Base-by-base conservation (phyloP, 176 grass and related monocot genomes). In the Oryza meyeriana region DNA sequence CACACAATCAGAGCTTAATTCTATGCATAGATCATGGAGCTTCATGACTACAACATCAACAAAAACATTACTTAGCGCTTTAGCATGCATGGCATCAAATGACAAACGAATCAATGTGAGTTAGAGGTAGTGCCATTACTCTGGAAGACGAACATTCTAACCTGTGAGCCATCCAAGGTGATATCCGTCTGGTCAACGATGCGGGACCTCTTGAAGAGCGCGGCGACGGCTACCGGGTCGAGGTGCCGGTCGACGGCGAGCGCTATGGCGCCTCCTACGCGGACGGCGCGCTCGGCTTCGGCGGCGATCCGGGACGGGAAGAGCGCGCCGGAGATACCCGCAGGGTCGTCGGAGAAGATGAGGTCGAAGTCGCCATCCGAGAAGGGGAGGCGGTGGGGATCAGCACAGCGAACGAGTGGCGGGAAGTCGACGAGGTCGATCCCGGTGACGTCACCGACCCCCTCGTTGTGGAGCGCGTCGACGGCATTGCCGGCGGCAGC, bases 361-460 rank as follows among this genome's bases (percentile, higher is more conserved):
- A 98, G 84, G 77, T 95, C 93, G 84, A 98, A 98, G 38, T 83
- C 69, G 10, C 64, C 78, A 22, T 88, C 80, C 1, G 85, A 55
- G 77, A 91, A 95, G 0, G 93, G 92, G 20, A 98, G 89, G 59
- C 52, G 83, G 72, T 95, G 87, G 4, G 87, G 85, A 17, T 98
- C 90, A 1, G 90, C 88, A 6, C 82, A 81, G 66, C 75, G 69
- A n/a, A 98, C 92, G 28, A 98, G 82, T 4, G 89, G 90, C 3
- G 82, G 91, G 71, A 89, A 93, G 12, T 99, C 89, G 12, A 99
- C 48, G 28, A 95, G 75, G 79, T 95, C 93, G 69, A 90, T 41
- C 72, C 88, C 91, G 0, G 85, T 90, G 6, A 90, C 93, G 1
- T 90, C 76, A 16, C 25, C 31, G 3, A 93, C 79, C 12, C 93